Base-by-base conservation (phyloP, 768 basidiomycete species). In the Lyophyllum shimeji region DNA sequence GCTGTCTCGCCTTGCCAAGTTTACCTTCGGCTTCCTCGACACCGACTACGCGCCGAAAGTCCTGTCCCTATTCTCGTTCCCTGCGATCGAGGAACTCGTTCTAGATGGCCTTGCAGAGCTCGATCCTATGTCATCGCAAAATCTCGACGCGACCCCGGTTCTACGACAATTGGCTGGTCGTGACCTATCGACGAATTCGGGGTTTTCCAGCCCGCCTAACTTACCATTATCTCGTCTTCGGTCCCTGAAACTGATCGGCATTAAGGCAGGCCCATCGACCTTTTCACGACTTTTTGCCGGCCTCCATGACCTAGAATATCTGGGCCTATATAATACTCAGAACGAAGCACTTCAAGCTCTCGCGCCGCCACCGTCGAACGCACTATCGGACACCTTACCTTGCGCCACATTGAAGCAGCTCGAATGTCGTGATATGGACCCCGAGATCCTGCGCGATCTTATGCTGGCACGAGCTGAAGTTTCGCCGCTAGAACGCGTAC, bases 41-140 rank as follows among this genome's bases (percentile, higher is more conserved):
- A 68, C 69, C 46, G 63, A 68, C 17, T 73, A 77, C 53, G 74
- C 74, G 13, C 59, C 74, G 15, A 50, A 70, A 31, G 60, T 81
- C 15, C 64, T 81, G 31, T 73, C 75, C 13, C 53, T 65, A 15
- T 69, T 84, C 53, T 53, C 47, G 13, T 46, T 79, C 13, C 79
- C 81, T 1, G 58, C 63, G 3, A 63, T 84, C 13, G 52, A 60
- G 7, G 62, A 65, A 7, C 59, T 84, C 13, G 61, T 67, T 13
- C 54, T 84, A 21, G 82, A 84, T 62, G 81, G 82, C 56, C 69
- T 75, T 0, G 69, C 64, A 7, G 71, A 65, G 25, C 64, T 82
- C 34, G 72, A 69, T 52, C 70, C 69, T 2, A 56, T 58, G 21
- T 65, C 70, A 2, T 57, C 46, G 7, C 69, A 68, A 25, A 52